Evolutionary conservation across 164 flowering plant species (phyloP).

Genomic region (Stephania cephalantha): DNA sequence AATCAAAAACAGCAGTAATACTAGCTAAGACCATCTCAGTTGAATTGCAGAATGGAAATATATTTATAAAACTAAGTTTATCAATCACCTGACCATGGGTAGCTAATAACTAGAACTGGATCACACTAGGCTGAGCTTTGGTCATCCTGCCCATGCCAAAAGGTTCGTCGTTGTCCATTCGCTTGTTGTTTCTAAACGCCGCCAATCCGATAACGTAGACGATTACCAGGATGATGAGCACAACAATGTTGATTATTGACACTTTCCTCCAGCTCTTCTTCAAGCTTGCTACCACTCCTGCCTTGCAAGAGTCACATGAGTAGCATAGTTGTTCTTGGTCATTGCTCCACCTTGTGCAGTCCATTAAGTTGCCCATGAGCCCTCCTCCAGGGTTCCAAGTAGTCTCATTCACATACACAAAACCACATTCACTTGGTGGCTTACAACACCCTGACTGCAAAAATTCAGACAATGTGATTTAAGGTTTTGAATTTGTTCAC

Average conservation of each 20-base stretch:
- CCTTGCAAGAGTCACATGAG: conserved; percentile 78
- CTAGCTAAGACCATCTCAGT: neutral
- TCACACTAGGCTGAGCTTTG: conserved; percentile 60
- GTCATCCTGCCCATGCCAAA: conserved; percentile 76
- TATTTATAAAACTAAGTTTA: neutral
- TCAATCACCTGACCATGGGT: neutral
- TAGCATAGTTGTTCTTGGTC: conserved; percentile 71
- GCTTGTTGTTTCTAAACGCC: conserved; percentile 61
- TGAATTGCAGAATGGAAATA: neutral
- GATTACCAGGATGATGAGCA: conserved; percentile 64
- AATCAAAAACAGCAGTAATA: neutral
- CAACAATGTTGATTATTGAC: conserved; percentile 69
- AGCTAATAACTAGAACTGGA: conserved; percentile 34
- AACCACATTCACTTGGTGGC: conserved; percentile 85
- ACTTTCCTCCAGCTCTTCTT: conserved; percentile 96
- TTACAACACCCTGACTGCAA: conserved; percentile 95
- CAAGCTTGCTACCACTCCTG: conserved; percentile 78
- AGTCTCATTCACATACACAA: conserved; percentile 59
- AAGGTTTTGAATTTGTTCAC: no score
- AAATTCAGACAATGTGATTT: neutral
- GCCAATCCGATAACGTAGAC: conserved; percentile 62
- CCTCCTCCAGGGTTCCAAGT: conserved; percentile 47
- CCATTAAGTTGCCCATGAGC: conserved; percentile 22
- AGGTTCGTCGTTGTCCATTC: conserved; percentile 75
- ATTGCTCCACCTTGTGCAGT: conserved; percentile 70